phyloP scores from a whole-genome alignment of 179 eudicot species.

The Spinacia oleracea region DNA sequence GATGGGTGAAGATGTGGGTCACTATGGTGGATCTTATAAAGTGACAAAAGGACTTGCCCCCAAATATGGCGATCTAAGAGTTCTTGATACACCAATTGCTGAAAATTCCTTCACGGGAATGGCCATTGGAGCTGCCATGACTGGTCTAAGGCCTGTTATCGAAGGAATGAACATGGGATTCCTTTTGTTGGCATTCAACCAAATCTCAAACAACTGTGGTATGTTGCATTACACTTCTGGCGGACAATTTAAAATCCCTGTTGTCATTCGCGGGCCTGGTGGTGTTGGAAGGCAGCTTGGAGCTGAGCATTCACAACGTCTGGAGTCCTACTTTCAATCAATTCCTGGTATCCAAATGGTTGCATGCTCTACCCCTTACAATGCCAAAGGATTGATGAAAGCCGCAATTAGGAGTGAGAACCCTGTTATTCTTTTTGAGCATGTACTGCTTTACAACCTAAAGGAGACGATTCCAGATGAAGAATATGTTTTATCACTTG shows the following conservation, averaged over 20 bases:
- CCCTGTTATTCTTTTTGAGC: conserved; percentile 91
- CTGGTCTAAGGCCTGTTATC: conserved; percentile 81
- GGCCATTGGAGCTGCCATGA: conserved; percentile 98
- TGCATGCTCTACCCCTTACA: conserved; percentile 93
- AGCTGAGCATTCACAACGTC: conserved; percentile 92
- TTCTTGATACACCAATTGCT: conserved; percentile 93
- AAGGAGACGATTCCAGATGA: conserved; percentile 89
- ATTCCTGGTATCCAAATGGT: conserved; percentile 97
- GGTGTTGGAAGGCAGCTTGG: conserved; percentile 97
- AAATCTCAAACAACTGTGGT: conserved; percentile 93
- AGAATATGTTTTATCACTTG: conserved; percentile 69
- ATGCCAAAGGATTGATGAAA: conserved; percentile 94
- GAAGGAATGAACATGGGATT: conserved; percentile 99
- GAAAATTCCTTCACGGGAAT: conserved; percentile 94
- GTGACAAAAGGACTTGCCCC: conserved; percentile 79
- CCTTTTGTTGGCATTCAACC: conserved; percentile 95
- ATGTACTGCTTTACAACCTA: conserved; percentile 86
- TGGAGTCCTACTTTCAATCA: conserved; percentile 89
- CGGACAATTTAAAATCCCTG: conserved; percentile 90
- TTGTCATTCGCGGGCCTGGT: conserved; percentile 93
- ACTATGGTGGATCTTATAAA: conserved; percentile 94
- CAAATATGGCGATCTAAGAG: conserved; percentile 83
- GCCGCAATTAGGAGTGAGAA: conserved; percentile 94
- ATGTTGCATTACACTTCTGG: conserved; percentile 99
- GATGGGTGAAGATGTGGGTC: conserved; percentile 97